Percentiles rank a stretch among this genome's conserved stretches.
Evolutionary conservation across 2,329 filamentous ascomycete species (phyloP).

Genomic region (Achaetomium macrosporum): DNA sequence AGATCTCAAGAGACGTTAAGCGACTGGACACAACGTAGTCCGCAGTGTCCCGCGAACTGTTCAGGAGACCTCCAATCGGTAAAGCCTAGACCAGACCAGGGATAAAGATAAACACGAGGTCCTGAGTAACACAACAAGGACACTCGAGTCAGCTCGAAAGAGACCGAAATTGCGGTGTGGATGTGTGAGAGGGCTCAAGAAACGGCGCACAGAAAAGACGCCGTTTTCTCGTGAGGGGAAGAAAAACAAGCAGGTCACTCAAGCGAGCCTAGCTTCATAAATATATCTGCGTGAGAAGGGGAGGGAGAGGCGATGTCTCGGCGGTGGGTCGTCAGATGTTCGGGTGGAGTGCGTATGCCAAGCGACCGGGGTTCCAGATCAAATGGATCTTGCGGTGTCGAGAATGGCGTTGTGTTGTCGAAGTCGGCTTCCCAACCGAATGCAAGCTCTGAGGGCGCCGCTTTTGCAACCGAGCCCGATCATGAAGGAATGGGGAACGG

Average conservation of each 20-base stretch:
- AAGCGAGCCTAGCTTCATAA: conserved; percentile 6
- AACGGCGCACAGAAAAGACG: neutral
- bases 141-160: neutral
- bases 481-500: neutral
- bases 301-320: conserved; percentile 14
- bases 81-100: neutral
- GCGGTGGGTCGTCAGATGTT: conserved; percentile 11
- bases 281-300: conserved; percentile 6
- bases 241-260: neutral
- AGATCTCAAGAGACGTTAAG: conserved; percentile 3
- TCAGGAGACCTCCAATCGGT: neutral
- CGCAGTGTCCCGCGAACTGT: conserved; percentile 10
- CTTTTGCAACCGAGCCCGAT: neutral
- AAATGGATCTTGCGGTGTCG: conserved; percentile 21
- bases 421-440: neutral
- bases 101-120: conserved; percentile 19
- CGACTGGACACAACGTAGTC: conserved; percentile 9
- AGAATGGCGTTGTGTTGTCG: conserved; percentile 4
- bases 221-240: neutral
- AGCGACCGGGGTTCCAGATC: conserved; percentile 12
- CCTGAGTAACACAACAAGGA: conserved; percentile 14
- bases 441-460: conserved; percentile 12
- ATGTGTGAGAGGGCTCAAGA: neutral
- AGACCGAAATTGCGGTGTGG: neutral
- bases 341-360: conserved; percentile 12